Percentiles rank a stretch among this genome's conserved stretches.
phyloP scores from a whole-genome alignment of 768 basidiomycete species.

The Boletus sensibilis region DNA sequence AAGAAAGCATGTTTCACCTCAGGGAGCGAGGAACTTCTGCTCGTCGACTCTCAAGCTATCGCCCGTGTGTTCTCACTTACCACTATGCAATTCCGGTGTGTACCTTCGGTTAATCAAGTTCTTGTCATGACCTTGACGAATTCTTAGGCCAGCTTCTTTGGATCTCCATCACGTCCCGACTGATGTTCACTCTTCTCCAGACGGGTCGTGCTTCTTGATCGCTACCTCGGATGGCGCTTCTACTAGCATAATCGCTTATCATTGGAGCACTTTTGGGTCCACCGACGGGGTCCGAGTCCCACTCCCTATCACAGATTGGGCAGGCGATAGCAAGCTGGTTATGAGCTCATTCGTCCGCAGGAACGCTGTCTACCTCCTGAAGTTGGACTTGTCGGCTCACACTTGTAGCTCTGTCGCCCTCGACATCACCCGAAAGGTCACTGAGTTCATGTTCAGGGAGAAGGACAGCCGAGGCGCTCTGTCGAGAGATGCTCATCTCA shows the following conservation, averaged over 20 bases:
- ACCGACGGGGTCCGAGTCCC: constrained; percentile 43
- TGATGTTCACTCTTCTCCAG: constrained; percentile 46
- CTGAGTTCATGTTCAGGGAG: constrained; percentile 58
- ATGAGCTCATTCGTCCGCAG: constrained; percentile 49
- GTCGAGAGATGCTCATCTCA: constrained; percentile 18
- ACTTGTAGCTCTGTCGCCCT: constrained; percentile 46
- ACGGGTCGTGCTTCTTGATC: constrained; percentile 51
- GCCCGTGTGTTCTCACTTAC: constrained; percentile 54
- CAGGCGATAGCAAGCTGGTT: constrained; percentile 24
- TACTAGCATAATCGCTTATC: constrained; percentile 40
- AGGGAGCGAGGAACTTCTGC: constrained; percentile 52
- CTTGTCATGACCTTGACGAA: neutral
- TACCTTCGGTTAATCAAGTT: neutral
- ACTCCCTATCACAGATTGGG: constrained; percentile 34
- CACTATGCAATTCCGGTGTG: constrained; percentile 54
- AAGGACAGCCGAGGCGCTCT: constrained; percentile 30
- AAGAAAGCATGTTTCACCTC: constrained; percentile 43
- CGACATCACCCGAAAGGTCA: constrained; percentile 53
- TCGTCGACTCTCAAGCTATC: constrained; percentile 44
- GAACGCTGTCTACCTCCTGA: constrained; percentile 43
- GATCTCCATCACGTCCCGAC: constrained; percentile 37
- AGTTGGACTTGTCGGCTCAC: constrained; percentile 34
- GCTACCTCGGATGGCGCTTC: constrained; percentile 24
- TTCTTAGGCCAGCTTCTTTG: constrained; percentile 44
- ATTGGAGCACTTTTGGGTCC: constrained; percentile 60